Evolutionary conservation across 441 rosid genomes (phyloP), one percentile per base, ranked within the genome.

Genomic region (Erodium texanum): DNA sequence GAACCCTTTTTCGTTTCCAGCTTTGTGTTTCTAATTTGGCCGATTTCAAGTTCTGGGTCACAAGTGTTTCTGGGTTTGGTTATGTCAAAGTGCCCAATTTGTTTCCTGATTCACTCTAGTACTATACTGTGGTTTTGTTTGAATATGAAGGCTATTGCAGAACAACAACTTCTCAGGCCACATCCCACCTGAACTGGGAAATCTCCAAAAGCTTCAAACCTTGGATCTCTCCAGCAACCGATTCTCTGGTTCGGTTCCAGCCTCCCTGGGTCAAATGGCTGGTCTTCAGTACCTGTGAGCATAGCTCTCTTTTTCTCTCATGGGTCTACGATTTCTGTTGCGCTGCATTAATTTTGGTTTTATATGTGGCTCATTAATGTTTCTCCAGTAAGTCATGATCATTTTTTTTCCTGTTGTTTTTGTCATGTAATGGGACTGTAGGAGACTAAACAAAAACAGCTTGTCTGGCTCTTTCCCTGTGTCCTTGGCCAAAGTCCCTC

Each of bases 371-470:
- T 27, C 19, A 52, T 52, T 52, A 52, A 52, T 16, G 58, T 16
- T 20, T 52, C 62, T 29, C 36, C 5, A 66, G 61, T 36, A 58
- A 64, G 68, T 62, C 69, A 62, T 65, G n/a, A 59, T 66, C 72
- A 18, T 27, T 75, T 43, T 70, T 36, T 50, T 68, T 59, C 61
- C 66, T 32, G 34, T 69, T 70, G 67, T 52, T 52, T 52, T 52
- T 52, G 58, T 52, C 58, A 52, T 68, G 20, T 52, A 52, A 52
- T 52, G 58, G 58, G 20, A 18, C 7, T 69, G 4, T 68, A 93
- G 98, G 96, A 87, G 93, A 80, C 82, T 93, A 66, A 93, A 93
- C 79, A 93, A 93, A 75, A 93, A 93, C 80, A 85, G 83, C 79
- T 87, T 93, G 69, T 80, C 89, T 6, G 90, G 96, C 75, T 74